Evolutionary conservation across 768 basidiomycete genomes (phyloP).

Genomic region (Boletellus ananas): DNA sequence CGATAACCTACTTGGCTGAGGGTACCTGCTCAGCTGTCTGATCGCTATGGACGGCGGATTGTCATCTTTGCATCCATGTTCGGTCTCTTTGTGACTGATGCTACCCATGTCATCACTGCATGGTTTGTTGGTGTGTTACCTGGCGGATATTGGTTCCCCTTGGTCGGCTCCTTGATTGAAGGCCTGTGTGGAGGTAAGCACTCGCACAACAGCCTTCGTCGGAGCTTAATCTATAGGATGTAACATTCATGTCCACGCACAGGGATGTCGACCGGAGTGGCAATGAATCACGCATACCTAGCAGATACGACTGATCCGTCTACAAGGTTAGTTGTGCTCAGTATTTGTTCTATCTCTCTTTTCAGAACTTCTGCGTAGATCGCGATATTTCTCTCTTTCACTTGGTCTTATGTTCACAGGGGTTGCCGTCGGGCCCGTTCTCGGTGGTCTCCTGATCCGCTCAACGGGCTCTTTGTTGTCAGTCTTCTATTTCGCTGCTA

Average conservation of each 20-base stretch:
- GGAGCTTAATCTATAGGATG: background rate
- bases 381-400: constrained; percentile 59
- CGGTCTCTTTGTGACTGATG: constrained; percentile 60
- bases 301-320: constrained; percentile 61
- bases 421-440: constrained; percentile 70
- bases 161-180: constrained; percentile 62
- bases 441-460: constrained; percentile 65
- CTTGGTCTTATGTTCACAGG: constrained; percentile 70
- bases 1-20: background rate
- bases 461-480: constrained; percentile 51
- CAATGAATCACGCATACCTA: constrained; percentile 61
- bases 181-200: constrained; percentile 68
- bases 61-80: constrained; percentile 59
- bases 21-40: constrained; percentile 53
- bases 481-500: constrained; percentile 66
- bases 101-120: constrained; percentile 64
- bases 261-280: constrained; percentile 51
- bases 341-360: background rate
- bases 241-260: constrained; percentile 7
- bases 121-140: constrained; percentile 58
- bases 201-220: background rate
- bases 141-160: constrained; percentile 78
- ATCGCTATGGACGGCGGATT: constrained; percentile 67
- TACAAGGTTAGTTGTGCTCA: constrained; percentile 41
- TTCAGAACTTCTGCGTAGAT: constrained; percentile 36